Percentiles rank a stretch among this genome's conserved stretches.
These are phyloP conservation scores for Pseudovirgaria hyperparasitica DNA, from an alignment of 2,329 filamentous ascomycete genomes.

Conservation along the genomic window DNA sequence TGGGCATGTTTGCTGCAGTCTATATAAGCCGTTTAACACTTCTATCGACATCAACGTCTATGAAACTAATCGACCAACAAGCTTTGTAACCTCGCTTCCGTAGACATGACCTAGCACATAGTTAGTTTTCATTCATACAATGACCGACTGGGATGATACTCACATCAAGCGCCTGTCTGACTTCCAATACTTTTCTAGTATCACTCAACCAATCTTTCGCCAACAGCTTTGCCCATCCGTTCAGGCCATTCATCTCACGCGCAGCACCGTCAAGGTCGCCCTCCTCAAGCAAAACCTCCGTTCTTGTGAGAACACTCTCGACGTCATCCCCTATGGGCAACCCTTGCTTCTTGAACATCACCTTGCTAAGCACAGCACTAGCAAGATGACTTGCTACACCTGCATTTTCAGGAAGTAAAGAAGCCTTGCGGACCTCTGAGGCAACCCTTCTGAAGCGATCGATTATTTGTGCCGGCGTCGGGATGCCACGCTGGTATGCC, in stretches of 20 bases:
- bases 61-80: constrained; percentile 69
- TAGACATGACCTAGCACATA: constrained; percentile 66
- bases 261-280: constrained; percentile 85
- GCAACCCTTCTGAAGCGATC: constrained; percentile 94
- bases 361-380: constrained; percentile 77
- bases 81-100: constrained; percentile 80
- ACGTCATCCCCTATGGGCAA: constrained; percentile 77
- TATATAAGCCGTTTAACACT: too few relatives aligned
- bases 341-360: constrained; percentile 81
- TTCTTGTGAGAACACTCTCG: constrained; percentile 81
- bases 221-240: constrained; percentile 90
- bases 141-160: constrained; percentile 35
- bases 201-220: constrained; percentile 90
- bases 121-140: constrained; percentile 1
- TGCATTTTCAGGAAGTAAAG: constrained; percentile 81
- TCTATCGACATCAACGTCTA: too few relatives aligned
- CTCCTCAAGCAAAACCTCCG: constrained; percentile 83
- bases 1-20: too few relatives aligned
- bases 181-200: constrained; percentile 83
- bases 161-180: constrained; percentile 91
- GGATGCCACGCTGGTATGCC: constrained; percentile 85
- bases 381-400: constrained; percentile 91
- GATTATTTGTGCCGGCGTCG: constrained; percentile 72
- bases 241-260: constrained; percentile 84
- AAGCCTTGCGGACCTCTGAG: constrained; percentile 84